Evolutionary conservation across 176 grass and related monocot species (phyloP).

Genomic region (Cymbopogon citratus): DNA sequence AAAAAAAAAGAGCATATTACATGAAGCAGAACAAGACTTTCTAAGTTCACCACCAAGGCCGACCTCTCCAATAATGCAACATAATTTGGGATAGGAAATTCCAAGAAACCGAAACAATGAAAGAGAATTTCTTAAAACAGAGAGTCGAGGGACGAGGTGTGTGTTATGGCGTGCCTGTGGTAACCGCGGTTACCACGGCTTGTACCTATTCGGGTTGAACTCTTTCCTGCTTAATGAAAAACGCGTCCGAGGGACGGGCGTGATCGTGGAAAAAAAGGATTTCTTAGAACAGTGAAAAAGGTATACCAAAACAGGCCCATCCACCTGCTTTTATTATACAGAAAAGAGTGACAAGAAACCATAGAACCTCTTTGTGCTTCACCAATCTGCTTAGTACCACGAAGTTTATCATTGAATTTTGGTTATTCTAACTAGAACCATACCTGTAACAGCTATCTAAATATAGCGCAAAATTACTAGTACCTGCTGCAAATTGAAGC

Average conservation of each 20-base stretch:
- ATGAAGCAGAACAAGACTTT: conserved; percentile 38
- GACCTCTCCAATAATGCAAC: conserved; percentile 87
- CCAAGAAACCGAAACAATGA: conserved; percentile 73
- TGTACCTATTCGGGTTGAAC: too few species aligned
- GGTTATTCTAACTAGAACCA: background rate
- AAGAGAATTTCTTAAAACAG: background rate
- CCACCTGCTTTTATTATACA: background rate
- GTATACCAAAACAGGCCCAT: background rate
- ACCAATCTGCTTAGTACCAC: background rate
- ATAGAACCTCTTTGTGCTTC: background rate
- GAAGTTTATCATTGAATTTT: background rate
- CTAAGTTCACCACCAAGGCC: conserved; percentile 87
- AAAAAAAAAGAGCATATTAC: conserved; percentile 7
- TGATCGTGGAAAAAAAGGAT: too few species aligned
- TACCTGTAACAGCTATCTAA: background rate
- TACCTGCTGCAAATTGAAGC: conserved; percentile 98
- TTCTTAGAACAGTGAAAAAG: background rate
- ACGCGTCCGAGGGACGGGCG: too few species aligned
- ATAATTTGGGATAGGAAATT: conserved; percentile 82
- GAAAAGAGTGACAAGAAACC: background rate
- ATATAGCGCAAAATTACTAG: conserved; percentile 16
- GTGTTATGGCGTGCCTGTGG: too few species aligned
- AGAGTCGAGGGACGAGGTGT: too few species aligned
- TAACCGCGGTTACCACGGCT: too few species aligned
- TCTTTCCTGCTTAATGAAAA: too few species aligned